These are phyloP conservation scores for Penstemon davidsonii DNA, from an alignment of 257 asterid genomes.

Conservation along the genomic window DNA sequence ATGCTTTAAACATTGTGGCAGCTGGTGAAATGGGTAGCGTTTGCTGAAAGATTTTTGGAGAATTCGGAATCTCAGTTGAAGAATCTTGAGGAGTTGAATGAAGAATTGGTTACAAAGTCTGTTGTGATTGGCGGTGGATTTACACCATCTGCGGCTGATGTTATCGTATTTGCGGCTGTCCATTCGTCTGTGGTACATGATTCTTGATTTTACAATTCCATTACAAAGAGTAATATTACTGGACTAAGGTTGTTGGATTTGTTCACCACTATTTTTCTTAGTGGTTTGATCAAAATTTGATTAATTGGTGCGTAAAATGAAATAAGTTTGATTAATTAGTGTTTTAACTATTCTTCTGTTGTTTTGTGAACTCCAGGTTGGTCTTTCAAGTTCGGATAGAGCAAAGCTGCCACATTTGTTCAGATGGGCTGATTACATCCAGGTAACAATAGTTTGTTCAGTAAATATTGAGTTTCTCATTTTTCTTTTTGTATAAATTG, in stretches of 20 bases:
- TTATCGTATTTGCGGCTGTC: conserved; percentile 58
- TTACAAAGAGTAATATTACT: neutral
- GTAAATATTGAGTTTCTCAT: neutral
- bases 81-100: conserved; percentile 61
- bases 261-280: neutral
- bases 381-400: conserved; percentile 57
- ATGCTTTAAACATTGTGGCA: conserved; percentile 36
- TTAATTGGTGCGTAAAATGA: neutral
- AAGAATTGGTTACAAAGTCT: conserved; percentile 61
- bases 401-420: conserved; percentile 67
- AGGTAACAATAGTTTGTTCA: conserved; percentile 45
- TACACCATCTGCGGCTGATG: conserved; percentile 66
- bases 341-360: conserved; percentile 13
- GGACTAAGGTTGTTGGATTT: neutral
- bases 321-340: too few species aligned
- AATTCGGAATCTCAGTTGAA: conserved; percentile 36
- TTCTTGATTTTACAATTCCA: neutral
- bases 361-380: conserved; percentile 41
- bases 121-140: conserved; percentile 65
- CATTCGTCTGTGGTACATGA: conserved; percentile 67
- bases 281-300: neutral
- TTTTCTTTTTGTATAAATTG: neutral
- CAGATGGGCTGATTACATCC: conserved; percentile 89
- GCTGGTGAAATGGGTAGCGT: conserved; percentile 59
- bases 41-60: conserved; percentile 46